Conservation (phyloP, 768 basidiomycete genomes). For the Gyrodon lividus region DNA sequence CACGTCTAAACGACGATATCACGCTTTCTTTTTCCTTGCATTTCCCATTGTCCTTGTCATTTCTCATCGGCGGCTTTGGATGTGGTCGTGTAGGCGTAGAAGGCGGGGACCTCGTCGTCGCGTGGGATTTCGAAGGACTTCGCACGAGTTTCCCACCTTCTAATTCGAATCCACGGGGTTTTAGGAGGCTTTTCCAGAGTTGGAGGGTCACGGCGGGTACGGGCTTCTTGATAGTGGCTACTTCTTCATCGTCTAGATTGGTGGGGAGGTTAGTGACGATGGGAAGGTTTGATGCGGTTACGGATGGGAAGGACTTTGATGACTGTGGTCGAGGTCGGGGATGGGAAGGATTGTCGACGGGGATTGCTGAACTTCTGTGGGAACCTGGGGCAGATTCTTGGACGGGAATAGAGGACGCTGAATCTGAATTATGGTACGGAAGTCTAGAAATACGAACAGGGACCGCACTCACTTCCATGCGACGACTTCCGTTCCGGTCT, state of each 20-base stretch:
- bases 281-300: constrained; percentile 16
- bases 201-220: constrained; percentile 61
- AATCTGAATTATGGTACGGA: constrained; percentile 7
- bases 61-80: neutral
- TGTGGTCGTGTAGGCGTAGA: constrained; percentile 16
- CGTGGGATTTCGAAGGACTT: constrained; percentile 52
- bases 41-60: constrained; percentile 5
- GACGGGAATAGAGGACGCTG: constrained; percentile 7
- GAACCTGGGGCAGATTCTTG: constrained; percentile 16
- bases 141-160: constrained; percentile 55
- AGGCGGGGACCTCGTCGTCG: constrained; percentile 18
- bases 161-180: constrained; percentile 65
- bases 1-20: constrained; percentile 59
- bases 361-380: constrained; percentile 13
- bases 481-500: constrained; percentile 53
- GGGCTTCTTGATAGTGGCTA: constrained; percentile 55
- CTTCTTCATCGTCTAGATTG: constrained; percentile 49
- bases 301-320: constrained; percentile 6
- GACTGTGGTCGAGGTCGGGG: constrained; percentile 22
- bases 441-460: neutral
- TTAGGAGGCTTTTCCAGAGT: constrained; percentile 70
- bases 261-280: constrained; percentile 19
- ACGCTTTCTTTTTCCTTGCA: constrained; percentile 35
- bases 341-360: constrained; percentile 12
- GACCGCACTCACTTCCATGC: constrained; percentile 19